These are phyloP conservation scores for Jasminum sambac DNA, from an alignment of 257 asterid genomes.

Conservation along the genomic window DNA sequence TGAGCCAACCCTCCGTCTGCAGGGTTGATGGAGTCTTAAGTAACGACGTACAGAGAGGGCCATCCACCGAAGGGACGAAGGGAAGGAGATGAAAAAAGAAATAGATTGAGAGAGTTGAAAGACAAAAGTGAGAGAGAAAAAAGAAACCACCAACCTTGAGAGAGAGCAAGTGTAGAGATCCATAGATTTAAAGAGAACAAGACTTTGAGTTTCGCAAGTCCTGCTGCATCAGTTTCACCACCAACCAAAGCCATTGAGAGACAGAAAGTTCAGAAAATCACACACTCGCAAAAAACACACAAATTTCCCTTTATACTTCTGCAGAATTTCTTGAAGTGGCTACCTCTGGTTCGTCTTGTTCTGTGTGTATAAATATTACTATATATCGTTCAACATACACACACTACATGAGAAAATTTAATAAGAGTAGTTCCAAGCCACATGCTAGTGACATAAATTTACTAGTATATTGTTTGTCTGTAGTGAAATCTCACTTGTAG, in stretches of 20 bases:
- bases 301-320: no score
- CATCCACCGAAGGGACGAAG: background rate
- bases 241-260: slow-evolving; percentile 70
- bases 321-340: slow-evolving; percentile 48
- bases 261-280: slow-evolving; percentile 15
- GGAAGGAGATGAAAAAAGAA: background rate
- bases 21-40: no score
- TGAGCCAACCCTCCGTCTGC: no score
- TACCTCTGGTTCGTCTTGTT: slow-evolving; percentile 58
- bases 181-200: slow-evolving; percentile 45
- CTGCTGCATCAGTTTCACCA: slow-evolving; percentile 41
- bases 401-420: background rate
- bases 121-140: background rate
- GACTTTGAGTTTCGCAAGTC: slow-evolving; percentile 33
- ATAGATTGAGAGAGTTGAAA: background rate
- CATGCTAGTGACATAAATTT: no score
- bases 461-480: no score
- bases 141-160: slow-evolving; percentile 62
- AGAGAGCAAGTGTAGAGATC: slow-evolving; percentile 46
- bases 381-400: slow-evolving; percentile 5
- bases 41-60: no score
- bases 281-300: slow-evolving; percentile 10
- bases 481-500: no score
- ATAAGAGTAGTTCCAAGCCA: background rate
- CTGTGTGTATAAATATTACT: slow-evolving; percentile 28